phyloP scores from a whole-genome alignment of 768 basidiomycete species.

The Coprinopsis sp. region DNA sequence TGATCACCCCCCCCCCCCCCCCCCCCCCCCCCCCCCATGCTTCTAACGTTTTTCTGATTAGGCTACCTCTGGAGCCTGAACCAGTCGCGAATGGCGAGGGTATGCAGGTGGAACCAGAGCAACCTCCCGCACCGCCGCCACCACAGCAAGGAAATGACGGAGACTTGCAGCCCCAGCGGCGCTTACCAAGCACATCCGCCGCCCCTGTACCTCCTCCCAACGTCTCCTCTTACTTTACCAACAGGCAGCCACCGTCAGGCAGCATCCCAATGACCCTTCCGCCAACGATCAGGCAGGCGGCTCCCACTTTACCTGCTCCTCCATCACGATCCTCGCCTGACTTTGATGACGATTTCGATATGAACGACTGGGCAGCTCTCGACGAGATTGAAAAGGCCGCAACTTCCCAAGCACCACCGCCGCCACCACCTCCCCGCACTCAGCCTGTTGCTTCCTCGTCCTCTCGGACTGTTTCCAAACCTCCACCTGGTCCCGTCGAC shows the following conservation, averaged over 20 bases:
- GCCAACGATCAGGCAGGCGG: constrained; percentile 7
- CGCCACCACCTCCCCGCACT: not conserved
- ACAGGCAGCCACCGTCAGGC: not conserved
- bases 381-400: constrained; percentile 1
- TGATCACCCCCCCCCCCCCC: not conserved
- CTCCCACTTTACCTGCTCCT: not conserved
- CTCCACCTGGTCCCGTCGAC: no score
- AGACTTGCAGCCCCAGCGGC: constrained; percentile 34
- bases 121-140: constrained; percentile 23
- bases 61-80: constrained; percentile 20
- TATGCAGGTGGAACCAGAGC: constrained; percentile 9
- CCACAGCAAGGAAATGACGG: constrained; percentile 30
- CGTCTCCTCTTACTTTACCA: constrained; percentile 8
- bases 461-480: no score
- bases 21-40: not conserved
- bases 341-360: constrained; percentile 8
- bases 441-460: not conserved
- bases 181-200: constrained; percentile 24
- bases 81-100: constrained; percentile 9
- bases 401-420: constrained; percentile 1
- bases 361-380: not conserved
- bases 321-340: constrained; percentile 3
- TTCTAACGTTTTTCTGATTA: constrained; percentile 6
- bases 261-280: constrained; percentile 3
- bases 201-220: constrained; percentile 17